Evolutionary conservation across 129 eudicot species (phyloP).

Genomic region (Centrapalus pauciflorus): DNA sequence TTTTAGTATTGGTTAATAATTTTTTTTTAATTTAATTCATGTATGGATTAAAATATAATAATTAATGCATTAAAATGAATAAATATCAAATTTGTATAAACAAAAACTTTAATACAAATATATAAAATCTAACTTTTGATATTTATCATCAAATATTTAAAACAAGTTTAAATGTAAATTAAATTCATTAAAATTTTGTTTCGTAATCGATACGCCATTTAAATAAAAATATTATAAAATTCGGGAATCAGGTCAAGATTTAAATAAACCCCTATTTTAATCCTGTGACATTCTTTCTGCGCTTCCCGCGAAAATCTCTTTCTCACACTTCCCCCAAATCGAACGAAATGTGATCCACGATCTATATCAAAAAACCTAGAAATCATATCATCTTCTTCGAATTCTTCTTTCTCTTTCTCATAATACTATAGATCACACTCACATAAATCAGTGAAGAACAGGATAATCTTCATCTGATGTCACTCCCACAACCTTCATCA

Average conservation of each 20-base stretch:
- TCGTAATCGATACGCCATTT: neutral
- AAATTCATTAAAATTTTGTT: no score
- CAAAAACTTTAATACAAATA: no score
- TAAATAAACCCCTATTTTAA: neutral
- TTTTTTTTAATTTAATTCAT: no score
- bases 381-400: neutral
- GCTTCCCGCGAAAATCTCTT: conserved; percentile 49
- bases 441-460: conserved; percentile 4
- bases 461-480: conserved; percentile 3
- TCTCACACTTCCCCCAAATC: conserved; percentile 19
- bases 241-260: neutral
- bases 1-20: no score
- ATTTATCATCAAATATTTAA: no score
- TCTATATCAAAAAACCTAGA: conserved; percentile 15
- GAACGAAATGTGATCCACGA: conserved; percentile 11
- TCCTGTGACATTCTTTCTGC: neutral
- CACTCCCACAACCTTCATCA: conserved; percentile 28
- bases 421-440: conserved; percentile 5
- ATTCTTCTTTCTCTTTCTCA: neutral
- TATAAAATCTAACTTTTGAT: no score
- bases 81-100: no score
- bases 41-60: no score
- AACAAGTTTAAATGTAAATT: no score
- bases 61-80: no score
- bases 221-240: neutral